Evolutionary conservation across 2,329 filamentous ascomycete species (phyloP), one percentile per base, ranked within the genome.

Genomic region (Fusarium sp.): DNA sequence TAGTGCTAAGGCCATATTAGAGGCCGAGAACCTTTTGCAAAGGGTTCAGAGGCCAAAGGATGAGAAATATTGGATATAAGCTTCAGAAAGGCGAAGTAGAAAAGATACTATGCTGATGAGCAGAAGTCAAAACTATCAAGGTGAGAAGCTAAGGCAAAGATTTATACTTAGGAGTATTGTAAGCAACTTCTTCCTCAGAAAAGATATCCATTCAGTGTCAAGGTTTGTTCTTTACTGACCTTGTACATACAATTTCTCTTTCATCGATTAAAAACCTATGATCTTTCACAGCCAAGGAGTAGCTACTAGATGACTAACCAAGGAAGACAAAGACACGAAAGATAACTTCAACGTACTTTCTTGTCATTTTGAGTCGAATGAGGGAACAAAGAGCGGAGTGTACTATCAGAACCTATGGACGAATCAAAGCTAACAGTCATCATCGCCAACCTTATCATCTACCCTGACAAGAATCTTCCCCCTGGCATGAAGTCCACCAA

Each of bases 391-490:
- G 55, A 52, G 55, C 7, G 13, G 44, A 39, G 55, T 38, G 7
- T 22, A 25, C 1, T 9, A 25, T 18, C 33, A 38, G 25, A 52
- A 14, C 15, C 18, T 17, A 9, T 47, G 4, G 15, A 22, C 11
- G 8, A 44, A 41, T 18, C n/a, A 14, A 14, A 29, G n/a, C 35
- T 52, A 64, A n/a, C 25, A 45, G 27, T 77, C 77, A 27, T 78
- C 70, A 44, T 79, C 75, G 4, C 65, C 71, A 49, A 79, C 38
- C 8, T 67, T 35, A 3, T 65, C 57, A 64, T 78, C 74, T 18
- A 81, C 78, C 68, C 78, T 78, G 35, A 83, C 78, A 42, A 84
- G 67, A 5, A 84, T 75, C 74, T 84, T 84, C 1, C 83, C 82
- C 17, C 76, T 76, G 0, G 82, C 79, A 63, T 81, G 79, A 35